These are phyloP conservation scores for Leishmania aethiopica DNA, from an alignment of 208 protist species.

Conservation along the genomic window DNA sequence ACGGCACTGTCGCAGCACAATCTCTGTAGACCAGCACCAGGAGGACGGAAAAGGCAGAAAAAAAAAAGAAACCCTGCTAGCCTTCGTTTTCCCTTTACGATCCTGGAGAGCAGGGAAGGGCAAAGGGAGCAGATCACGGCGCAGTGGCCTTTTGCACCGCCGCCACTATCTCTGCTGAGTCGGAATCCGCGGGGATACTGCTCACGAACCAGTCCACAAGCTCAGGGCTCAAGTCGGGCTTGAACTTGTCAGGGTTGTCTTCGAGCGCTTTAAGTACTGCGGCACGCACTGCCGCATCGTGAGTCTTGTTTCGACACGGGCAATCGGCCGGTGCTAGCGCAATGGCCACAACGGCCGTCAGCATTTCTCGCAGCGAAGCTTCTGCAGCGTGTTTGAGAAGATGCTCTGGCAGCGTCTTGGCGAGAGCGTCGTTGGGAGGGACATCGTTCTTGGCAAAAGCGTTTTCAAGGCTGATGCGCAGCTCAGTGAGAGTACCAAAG, in stretches of 20 bases:
- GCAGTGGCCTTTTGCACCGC: background rate
- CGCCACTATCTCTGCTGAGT: background rate
- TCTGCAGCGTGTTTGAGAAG: constrained; percentile 39
- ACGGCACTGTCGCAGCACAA: background rate
- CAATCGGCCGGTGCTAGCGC: constrained; percentile 32
- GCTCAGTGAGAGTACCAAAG: constrained; percentile 34
- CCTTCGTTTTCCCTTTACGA: too few species aligned
- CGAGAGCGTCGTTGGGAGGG: constrained; percentile 40
- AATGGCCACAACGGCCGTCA: constrained; percentile 37
- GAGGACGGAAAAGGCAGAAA: background rate
- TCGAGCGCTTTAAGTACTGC: constrained; percentile 36
- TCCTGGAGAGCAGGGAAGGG: background rate
- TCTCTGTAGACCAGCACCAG: background rate
- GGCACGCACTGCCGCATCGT: constrained; percentile 44
- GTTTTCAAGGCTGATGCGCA: constrained; percentile 57
- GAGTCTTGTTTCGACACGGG: constrained; percentile 41
- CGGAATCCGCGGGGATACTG: constrained; percentile 1
- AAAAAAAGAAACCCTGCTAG: background rate
- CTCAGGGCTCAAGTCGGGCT: constrained; percentile 12
- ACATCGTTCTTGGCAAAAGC: constrained; percentile 39
- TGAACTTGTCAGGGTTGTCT: constrained; percentile 34
- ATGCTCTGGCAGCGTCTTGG: constrained; percentile 40
- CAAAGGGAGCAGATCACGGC: background rate
- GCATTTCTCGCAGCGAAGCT: constrained; percentile 32
- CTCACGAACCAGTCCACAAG: background rate